A percentile compares a stretch with the other conserved stretches of the same genome.
phyloP scores from a whole-genome alignment of 768 basidiomycete genomes.

The Russula olivacea region DNA sequence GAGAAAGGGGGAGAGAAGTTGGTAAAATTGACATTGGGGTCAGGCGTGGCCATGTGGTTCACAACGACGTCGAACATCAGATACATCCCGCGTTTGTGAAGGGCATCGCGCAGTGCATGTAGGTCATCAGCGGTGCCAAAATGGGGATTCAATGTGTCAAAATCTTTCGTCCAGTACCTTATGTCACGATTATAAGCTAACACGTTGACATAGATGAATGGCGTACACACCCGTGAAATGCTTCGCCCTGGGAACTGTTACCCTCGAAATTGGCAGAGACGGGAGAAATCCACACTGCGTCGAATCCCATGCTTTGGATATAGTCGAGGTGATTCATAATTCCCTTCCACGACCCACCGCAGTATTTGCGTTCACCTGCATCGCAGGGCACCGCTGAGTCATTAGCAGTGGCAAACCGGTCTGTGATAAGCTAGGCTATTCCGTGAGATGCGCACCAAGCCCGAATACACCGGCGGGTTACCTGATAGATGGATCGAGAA shows the following conservation, averaged over 20 bases:
- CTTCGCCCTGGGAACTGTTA: conserved; percentile 47
- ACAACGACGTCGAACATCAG: conserved; percentile 61
- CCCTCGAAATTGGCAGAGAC: conserved; percentile 44
- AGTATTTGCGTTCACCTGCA: conserved; percentile 44
- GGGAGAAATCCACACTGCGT: conserved; percentile 55
- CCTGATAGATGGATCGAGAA: conserved; percentile 52
- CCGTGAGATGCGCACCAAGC: neutral
- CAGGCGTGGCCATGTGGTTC: conserved; percentile 49
- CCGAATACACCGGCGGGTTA: conserved; percentile 15
- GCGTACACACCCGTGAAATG: conserved; percentile 47
- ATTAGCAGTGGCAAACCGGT: conserved; percentile 52
- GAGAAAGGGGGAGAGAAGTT: conserved; percentile 33
- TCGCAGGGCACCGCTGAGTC: conserved; percentile 39
- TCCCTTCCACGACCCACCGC: conserved; percentile 53
- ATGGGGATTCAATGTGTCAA: conserved; percentile 44
- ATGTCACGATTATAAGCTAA: neutral
- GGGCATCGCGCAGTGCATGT: conserved; percentile 40
- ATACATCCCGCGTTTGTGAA: conserved; percentile 50
- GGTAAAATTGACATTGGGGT: conserved; percentile 26
- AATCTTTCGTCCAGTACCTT: conserved; percentile 49
- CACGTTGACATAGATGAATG: neutral
- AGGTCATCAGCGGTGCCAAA: conserved; percentile 51
- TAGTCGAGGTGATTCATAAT: conserved; percentile 53
- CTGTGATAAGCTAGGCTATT: conserved; percentile 42
- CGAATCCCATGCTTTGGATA: conserved; percentile 58